A percentile compares a stretch with the other conserved stretches of the same genome.
These are phyloP conservation scores for Singerocomus rubriflavus DNA, from an alignment of 1,284 basidiomycete species.

Conservation along the genomic window DNA sequence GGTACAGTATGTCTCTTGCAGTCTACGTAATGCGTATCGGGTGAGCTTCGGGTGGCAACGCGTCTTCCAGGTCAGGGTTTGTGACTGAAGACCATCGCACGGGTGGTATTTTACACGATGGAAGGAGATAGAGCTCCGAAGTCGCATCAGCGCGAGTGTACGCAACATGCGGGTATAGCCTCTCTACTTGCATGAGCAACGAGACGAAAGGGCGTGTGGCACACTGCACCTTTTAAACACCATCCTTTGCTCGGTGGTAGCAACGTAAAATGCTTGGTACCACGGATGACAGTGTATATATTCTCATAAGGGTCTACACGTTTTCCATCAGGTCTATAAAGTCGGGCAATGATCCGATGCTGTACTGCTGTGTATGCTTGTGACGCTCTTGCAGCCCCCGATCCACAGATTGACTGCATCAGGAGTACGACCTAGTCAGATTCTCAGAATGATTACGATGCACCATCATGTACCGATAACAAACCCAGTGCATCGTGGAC, in stretches of 20 bases:
- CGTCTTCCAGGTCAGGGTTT: constrained; percentile 48
- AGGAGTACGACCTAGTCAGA: constrained; percentile 53
- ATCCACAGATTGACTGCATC: constrained; percentile 95
- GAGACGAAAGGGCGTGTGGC: not conserved
- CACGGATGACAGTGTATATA: constrained; percentile 82
- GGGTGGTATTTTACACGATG: constrained; percentile 40
- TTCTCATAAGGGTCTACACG: constrained; percentile 86
- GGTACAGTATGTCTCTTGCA: constrained; percentile 80
- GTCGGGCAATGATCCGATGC: not conserved
- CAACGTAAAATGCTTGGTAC: constrained; percentile 81
- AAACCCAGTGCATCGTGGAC: constrained; percentile 76
- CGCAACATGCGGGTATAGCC: constrained; percentile 64
- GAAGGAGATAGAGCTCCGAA: constrained; percentile 42
- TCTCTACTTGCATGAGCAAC: constrained; percentile 44
- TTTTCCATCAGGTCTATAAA: constrained; percentile 6
- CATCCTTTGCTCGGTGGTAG: constrained; percentile 86
- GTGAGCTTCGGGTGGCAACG: constrained; percentile 50
- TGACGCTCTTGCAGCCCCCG: constrained; percentile 71
- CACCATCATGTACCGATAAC: constrained; percentile 17
- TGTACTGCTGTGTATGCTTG: constrained; percentile 82
- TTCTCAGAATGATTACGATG: not conserved
- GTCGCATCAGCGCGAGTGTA: constrained; percentile 46
- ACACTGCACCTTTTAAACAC: constrained; percentile 71
- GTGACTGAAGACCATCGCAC: constrained; percentile 75
- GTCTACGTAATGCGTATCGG: constrained; percentile 64